Conservation (phyloP, 768 basidiomycete genomes). For the Leccinum boreale region DNA sequence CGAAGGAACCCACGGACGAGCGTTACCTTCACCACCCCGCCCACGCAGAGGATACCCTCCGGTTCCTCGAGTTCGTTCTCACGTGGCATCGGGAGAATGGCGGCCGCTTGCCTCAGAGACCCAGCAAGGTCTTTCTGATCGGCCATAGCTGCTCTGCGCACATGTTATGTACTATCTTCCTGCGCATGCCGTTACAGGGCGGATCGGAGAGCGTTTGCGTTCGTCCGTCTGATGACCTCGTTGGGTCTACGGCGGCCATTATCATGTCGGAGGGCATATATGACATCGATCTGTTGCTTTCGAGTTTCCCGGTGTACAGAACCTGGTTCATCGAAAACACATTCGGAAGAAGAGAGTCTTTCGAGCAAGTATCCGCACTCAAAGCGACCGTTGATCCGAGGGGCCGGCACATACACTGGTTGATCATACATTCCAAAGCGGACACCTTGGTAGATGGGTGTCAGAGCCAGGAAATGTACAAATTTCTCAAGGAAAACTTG, state of each 20-base stretch:
- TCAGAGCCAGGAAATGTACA: conserved; percentile 62
- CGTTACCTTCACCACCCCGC: conserved; percentile 57
- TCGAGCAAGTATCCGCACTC: conserved; percentile 45
- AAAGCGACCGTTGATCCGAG: conserved; percentile 37
- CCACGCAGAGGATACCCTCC: conserved; percentile 65
- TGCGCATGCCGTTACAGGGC: conserved; percentile 40
- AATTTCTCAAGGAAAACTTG: conserved; percentile 41
- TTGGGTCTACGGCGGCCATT: conserved; percentile 50
- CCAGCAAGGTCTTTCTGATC: conserved; percentile 50
- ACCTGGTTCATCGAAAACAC: conserved; percentile 64
- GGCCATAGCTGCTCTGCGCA: conserved; percentile 85
- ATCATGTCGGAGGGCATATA: conserved; percentile 76
- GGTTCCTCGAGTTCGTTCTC: conserved; percentile 56
- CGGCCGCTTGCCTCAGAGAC: conserved; percentile 34
- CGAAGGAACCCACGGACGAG: conserved; percentile 34
- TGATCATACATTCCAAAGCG: conserved; percentile 70
- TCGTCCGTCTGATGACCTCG: conserved; percentile 40
- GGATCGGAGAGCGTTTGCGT: conserved; percentile 34
- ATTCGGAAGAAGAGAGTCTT: conserved; percentile 54
- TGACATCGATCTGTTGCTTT: conserved; percentile 63
- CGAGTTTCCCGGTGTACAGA: conserved; percentile 63
- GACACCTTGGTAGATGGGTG: conserved; percentile 63
- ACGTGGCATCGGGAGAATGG: conserved; percentile 34
- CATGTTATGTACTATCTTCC: conserved; percentile 69
- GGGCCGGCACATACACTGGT: conserved; percentile 50